Evolutionary conservation across 2,329 filamentous ascomycete species (phyloP).

Genomic region (Claviceps fusiformis): DNA sequence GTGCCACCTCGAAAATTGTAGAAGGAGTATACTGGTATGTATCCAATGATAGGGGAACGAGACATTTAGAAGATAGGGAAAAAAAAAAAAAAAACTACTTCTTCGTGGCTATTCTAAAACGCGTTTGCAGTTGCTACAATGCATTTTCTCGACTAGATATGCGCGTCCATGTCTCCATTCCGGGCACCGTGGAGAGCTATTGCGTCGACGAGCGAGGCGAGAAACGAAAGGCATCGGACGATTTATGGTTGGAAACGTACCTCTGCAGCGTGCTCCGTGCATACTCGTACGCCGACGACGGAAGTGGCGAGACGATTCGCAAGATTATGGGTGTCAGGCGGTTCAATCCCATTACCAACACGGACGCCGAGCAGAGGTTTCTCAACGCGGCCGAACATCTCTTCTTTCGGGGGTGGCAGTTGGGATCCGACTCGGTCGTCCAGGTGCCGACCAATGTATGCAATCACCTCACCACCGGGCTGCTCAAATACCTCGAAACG

Average conservation of each 20-base stretch:
- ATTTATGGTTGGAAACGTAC: constrained; percentile 94
- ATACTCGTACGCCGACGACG: constrained; percentile 93
- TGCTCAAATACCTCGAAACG: constrained; percentile 88
- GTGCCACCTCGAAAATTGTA: constrained; percentile 63
- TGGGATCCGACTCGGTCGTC: constrained; percentile 92
- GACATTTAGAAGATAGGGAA: too few species aligned
- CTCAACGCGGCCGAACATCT: constrained; percentile 85
- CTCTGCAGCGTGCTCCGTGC: constrained; percentile 87
- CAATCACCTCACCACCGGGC: constrained; percentile 87
- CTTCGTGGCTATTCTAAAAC: background rate
- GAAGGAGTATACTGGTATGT: constrained; percentile 85
- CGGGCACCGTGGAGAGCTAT: constrained; percentile 91
- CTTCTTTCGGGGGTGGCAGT: constrained; percentile 94
- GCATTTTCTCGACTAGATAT: constrained; percentile 95
- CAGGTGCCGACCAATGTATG: constrained; percentile 95
- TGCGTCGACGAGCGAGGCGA: constrained; percentile 95
- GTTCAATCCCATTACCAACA: constrained; percentile 96
- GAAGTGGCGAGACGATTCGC: constrained; percentile 84
- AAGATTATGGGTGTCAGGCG: constrained; percentile 94
- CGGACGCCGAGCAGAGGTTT: constrained; percentile 95
- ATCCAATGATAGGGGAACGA: background rate
- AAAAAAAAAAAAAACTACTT: too few species aligned
- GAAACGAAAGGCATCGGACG: constrained; percentile 83
- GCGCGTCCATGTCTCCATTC: constrained; percentile 95
- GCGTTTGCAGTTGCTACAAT: constrained; percentile 70